These are phyloP conservation scores for Bifiguratus adelaidae DNA, from an alignment of 192 early-diverging fungal species.

Conservation along the genomic window DNA sequence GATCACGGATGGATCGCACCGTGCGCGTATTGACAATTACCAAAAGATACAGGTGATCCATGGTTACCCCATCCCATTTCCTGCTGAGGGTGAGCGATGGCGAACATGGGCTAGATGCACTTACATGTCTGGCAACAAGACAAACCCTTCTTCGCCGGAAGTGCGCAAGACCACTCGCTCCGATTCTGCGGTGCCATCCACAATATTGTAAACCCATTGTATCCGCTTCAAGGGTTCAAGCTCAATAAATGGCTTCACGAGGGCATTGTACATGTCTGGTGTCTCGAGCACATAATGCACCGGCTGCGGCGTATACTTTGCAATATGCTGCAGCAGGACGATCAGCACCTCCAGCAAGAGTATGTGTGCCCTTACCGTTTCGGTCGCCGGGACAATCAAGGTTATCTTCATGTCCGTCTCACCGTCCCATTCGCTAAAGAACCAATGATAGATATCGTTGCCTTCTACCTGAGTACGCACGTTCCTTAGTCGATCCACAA, in stretches of 20 bases:
- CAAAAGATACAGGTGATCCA: constrained; percentile 54
- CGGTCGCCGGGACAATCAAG: too few species aligned
- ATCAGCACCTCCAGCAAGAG: too few species aligned
- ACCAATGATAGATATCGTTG: too few species aligned
- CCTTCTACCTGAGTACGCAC: too few species aligned
- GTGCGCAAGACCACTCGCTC: constrained; percentile 56
- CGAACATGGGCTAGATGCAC: background rate
- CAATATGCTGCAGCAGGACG: too few species aligned
- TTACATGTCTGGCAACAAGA: constrained; percentile 67
- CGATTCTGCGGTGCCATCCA: constrained; percentile 47
- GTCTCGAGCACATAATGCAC: constrained; percentile 54
- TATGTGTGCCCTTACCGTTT: too few species aligned
- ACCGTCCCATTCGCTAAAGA: too few species aligned
- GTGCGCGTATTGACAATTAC: constrained; percentile 45
- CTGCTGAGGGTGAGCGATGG: constrained; percentile 2
- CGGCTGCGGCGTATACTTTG: constrained; percentile 56
- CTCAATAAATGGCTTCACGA: constrained; percentile 52
- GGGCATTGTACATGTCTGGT: constrained; percentile 36
- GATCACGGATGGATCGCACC: constrained; percentile 51
- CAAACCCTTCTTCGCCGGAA: constrained; percentile 52
- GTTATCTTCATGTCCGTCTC: too few species aligned
- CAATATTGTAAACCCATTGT: constrained; percentile 74
- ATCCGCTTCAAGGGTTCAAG: constrained; percentile 42
- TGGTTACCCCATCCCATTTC: constrained; percentile 61
- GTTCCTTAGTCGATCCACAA: too few species aligned